These are phyloP conservation scores for Lactifluus volemus DNA, from an alignment of 768 basidiomycete genomes.

Conservation along the genomic window DNA sequence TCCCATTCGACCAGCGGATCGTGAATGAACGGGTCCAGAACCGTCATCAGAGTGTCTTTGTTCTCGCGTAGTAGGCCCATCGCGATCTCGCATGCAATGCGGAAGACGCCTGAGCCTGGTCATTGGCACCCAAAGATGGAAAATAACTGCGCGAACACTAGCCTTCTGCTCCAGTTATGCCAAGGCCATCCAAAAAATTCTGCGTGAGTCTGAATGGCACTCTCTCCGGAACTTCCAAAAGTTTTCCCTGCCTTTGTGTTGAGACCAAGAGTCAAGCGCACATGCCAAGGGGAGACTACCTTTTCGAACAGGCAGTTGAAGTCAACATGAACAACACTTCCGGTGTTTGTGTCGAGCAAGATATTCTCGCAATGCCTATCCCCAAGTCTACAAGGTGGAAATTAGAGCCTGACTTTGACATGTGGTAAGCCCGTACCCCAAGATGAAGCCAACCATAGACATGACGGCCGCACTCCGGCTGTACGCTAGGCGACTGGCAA, in stretches of 20 bases:
- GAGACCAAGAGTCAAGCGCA: background rate
- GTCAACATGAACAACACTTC: constrained; percentile 93
- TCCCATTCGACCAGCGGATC: constrained; percentile 97
- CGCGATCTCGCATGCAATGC: constrained; percentile 85
- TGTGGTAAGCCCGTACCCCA: constrained; percentile 55
- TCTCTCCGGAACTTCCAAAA: constrained; percentile 78
- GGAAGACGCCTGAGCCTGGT: constrained; percentile 60
- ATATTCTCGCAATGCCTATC: constrained; percentile 98
- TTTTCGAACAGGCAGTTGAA: constrained; percentile 98
- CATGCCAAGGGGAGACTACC: constrained; percentile 33
- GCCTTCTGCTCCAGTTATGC: constrained; percentile 91
- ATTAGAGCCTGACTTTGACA: background rate
- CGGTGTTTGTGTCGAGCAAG: constrained; percentile 76
- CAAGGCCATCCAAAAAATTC: constrained; percentile 86
- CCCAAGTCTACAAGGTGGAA: constrained; percentile 56
- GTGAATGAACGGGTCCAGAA: constrained; percentile 93
- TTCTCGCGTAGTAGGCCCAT: constrained; percentile 81
- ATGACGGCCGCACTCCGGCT: constrained; percentile 90
- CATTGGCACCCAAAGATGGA: background rate
- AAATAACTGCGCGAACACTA: constrained; percentile 1
- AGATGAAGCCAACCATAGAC: constrained; percentile 96
- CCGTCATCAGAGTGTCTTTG: constrained; percentile 89
- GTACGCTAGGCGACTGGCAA: constrained; percentile 79
- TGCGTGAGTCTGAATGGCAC: constrained; percentile 94
- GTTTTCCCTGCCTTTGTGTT: constrained; percentile 48